A percentile compares a stretch with the other conserved stretches of the same genome.
These are phyloP conservation scores for Hapsidospora chrysogenum DNA, from an alignment of 495 filamentous ascomycete genomes.

Conservation along the genomic window DNA sequence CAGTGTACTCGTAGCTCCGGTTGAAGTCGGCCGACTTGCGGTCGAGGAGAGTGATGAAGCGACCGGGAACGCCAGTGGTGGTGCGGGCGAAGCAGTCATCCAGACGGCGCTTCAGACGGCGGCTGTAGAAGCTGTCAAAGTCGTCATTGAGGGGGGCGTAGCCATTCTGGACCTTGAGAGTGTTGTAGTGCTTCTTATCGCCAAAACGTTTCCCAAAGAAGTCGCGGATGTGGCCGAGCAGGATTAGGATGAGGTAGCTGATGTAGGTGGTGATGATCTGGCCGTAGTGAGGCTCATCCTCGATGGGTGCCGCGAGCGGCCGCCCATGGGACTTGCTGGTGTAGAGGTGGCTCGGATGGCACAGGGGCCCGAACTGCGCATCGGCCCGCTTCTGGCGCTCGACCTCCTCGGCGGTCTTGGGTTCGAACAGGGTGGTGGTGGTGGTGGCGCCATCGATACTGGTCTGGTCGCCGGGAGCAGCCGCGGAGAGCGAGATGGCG, in stretches of 20 bases:
- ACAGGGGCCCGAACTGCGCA: constrained; percentile 83
- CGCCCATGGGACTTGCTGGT: constrained; percentile 69
- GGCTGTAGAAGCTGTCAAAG: constrained; percentile 96
- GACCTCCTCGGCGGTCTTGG: constrained; percentile 74
- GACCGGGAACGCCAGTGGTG: constrained; percentile 81
- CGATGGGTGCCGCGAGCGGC: constrained; percentile 63
- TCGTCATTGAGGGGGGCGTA: constrained; percentile 96
- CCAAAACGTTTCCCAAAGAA: constrained; percentile 96
- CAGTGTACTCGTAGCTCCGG: constrained; percentile 67
- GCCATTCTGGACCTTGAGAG: constrained; percentile 67
- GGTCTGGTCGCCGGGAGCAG: constrained; percentile 55
- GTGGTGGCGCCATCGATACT: constrained; percentile 55
- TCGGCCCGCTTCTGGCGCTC: constrained; percentile 58
- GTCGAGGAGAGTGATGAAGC: constrained; percentile 83
- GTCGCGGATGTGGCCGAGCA: constrained; percentile 87
- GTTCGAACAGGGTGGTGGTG: constrained; percentile 85
- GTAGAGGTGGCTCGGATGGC: constrained; percentile 65
- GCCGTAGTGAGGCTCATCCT: constrained; percentile 95
- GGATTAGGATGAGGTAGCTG: constrained; percentile 88
- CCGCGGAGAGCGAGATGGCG: constrained; percentile 82
- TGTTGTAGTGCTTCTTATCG: constrained; percentile 59
- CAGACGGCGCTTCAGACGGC: constrained; percentile 80
- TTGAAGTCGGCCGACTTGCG: constrained; percentile 80
- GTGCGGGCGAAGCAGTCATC: constrained; percentile 93
- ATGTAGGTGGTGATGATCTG: constrained; percentile 94